Conservation (phyloP, 2,329 filamentous ascomycete species). For the Arthrobotrys megalospora region DNA sequence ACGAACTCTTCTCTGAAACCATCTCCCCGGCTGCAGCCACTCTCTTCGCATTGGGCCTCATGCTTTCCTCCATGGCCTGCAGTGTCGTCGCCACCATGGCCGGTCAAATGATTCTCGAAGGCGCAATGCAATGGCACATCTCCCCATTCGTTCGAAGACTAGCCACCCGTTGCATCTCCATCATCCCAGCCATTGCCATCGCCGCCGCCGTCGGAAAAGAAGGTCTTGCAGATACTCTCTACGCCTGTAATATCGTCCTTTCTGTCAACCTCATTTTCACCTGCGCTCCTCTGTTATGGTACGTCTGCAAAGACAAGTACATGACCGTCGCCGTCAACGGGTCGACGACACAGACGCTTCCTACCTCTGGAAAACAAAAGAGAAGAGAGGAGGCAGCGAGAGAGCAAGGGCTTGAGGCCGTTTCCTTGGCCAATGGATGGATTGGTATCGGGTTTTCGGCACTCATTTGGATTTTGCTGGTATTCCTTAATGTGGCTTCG, state of each 20-base stretch:
- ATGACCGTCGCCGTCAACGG: constrained; percentile 64
- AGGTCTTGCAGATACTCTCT: constrained; percentile 64
- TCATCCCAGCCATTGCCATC: constrained; percentile 65
- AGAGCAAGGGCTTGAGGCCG: constrained; percentile 24
- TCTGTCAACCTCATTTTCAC: constrained; percentile 65
- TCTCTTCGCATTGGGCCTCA: constrained; percentile 62
- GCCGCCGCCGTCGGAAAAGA: constrained; percentile 65
- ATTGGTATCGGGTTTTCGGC: constrained; percentile 29
- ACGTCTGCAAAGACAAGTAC: constrained; percentile 64
- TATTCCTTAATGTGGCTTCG: constrained; percentile 50
- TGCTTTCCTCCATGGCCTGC: constrained; percentile 60
- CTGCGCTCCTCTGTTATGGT: constrained; percentile 65
- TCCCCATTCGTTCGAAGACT: constrained; percentile 65
- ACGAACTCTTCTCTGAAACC: constrained; percentile 60
- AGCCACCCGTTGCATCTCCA: constrained; percentile 65
- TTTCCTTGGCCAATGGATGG: constrained; percentile 57
- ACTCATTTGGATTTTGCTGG: constrained; percentile 44
- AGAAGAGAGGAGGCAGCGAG: constrained; percentile 21
- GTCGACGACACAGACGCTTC: constrained; percentile 38
- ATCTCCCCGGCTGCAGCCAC: constrained; percentile 61
- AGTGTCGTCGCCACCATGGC: constrained; percentile 62
- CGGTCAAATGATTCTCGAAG: constrained; percentile 64
- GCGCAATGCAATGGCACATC: constrained; percentile 64
- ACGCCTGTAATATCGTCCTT: constrained; percentile 65
- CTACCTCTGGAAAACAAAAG: constrained; percentile 38